phyloP scores from a whole-genome alignment of 257 asterid genomes.

The Salvia miltiorrhiza region DNA sequence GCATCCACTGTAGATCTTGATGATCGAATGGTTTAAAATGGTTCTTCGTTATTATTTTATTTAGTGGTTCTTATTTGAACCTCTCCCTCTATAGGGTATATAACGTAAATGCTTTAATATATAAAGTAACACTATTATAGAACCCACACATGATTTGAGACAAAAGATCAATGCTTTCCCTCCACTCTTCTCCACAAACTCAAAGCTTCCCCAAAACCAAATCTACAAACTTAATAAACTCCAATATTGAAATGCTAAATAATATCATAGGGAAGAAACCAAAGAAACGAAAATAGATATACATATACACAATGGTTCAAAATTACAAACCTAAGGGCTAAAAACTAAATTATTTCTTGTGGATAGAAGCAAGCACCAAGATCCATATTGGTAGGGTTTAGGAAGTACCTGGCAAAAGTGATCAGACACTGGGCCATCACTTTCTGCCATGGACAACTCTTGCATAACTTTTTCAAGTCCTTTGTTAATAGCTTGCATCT shows the following conservation, averaged over 20 bases:
- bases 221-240: background rate
- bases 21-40: too few species aligned
- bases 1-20: too few species aligned
- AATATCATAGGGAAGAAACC: background rate
- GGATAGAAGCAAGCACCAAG: constrained; percentile 5
- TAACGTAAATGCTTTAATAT: background rate
- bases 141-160: too few species aligned
- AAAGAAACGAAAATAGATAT: background rate
- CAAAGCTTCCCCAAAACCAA: background rate
- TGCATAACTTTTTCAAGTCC: constrained; percentile 89
- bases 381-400: constrained; percentile 4
- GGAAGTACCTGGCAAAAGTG: constrained; percentile 63
- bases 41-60: too few species aligned
- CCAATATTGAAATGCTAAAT: background rate
- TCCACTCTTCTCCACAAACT: background rate
- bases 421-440: constrained; percentile 79
- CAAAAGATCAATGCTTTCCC: background rate
- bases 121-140: background rate
- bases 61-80: too few species aligned
- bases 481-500: constrained; percentile 93
- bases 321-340: background rate
- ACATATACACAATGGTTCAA: background rate
- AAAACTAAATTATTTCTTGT: background rate
- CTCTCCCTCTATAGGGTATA: too few species aligned
- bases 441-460: constrained; percentile 82